A percentile compares a stretch with the other conserved stretches of the same genome.
phyloP scores from a whole-genome alignment of 2,329 filamentous ascomycete species.

The Pseudogymnoascus sp. region DNA sequence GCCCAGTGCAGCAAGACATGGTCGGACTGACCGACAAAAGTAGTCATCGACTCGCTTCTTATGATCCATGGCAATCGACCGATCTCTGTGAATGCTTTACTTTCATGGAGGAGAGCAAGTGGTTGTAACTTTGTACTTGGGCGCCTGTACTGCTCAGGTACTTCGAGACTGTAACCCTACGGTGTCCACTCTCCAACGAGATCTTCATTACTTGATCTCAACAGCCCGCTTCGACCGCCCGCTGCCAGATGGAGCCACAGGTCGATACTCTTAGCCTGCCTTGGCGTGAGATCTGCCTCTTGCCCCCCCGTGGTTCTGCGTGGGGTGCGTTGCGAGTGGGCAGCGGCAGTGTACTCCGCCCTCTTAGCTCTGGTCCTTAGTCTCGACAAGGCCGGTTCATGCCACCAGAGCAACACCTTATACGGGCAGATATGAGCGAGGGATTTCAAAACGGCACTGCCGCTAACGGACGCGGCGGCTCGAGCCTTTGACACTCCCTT shows the following conservation, averaged over 20 bases:
- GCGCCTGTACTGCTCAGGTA: neutral
- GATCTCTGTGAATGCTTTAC: neutral
- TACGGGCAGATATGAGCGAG: neutral
- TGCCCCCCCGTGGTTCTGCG: neutral
- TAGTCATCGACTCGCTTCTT: neutral
- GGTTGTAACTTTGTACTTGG: neutral
- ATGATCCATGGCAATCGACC: neutral
- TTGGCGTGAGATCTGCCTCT: neutral
- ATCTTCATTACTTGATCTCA: neutral
- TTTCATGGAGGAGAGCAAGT: neutral
- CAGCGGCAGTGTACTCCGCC: neutral
- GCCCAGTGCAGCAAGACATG: neutral
- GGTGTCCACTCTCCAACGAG: neutral
- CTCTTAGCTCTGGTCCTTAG: neutral
- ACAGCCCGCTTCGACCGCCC: neutral
- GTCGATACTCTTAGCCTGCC: neutral
- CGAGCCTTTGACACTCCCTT: neutral
- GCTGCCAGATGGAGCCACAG: neutral
- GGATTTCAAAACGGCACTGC: neutral
- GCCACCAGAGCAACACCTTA: neutral
- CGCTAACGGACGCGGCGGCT: conserved; percentile 1
- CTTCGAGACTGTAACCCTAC: neutral
- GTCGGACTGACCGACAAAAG: neutral
- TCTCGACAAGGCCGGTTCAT: neutral
- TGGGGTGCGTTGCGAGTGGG: neutral